phyloP scores from a whole-genome alignment of 495 filamentous ascomycete species.

The Trichoderma virens region DNA sequence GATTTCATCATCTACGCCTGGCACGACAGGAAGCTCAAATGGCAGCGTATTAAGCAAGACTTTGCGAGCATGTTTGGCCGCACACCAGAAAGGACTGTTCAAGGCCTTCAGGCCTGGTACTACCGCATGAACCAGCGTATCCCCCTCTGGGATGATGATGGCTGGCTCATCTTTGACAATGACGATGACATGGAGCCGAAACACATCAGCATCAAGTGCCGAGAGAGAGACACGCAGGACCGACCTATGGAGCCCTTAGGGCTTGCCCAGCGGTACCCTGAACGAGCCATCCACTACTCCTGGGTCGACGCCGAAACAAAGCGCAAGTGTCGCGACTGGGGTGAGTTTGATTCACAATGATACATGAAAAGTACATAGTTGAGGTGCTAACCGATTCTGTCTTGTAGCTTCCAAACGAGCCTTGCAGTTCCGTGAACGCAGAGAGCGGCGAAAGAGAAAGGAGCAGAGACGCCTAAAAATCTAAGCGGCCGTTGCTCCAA shows the following conservation, averaged over 20 bases:
- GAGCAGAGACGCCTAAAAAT: constrained; percentile 9
- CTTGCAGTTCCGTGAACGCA: constrained; percentile 3
- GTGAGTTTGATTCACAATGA: constrained; percentile 24
- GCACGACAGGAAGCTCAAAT: constrained; percentile 11
- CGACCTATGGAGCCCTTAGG: constrained; percentile 11
- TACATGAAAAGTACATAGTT: not conserved
- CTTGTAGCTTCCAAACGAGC: not conserved
- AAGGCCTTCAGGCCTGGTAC: constrained; percentile 16
- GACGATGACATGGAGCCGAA: constrained; percentile 8
- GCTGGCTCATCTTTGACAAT: constrained; percentile 13
- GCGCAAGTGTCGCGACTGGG: constrained; percentile 19
- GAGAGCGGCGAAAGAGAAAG: constrained; percentile 3
- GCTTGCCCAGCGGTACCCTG: constrained; percentile 30
- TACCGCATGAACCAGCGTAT: constrained; percentile 14
- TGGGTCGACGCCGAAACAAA: constrained; percentile 28
- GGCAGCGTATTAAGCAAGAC: constrained; percentile 11
- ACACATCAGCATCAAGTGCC: constrained; percentile 12
- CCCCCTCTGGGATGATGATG: constrained; percentile 12
- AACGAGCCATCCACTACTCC: constrained; percentile 30
- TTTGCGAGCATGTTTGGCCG: not conserved
- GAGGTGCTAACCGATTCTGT: not conserved
- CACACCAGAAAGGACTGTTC: constrained; percentile 8
- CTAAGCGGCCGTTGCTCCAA: not conserved
- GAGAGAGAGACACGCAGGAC: constrained; percentile 7
- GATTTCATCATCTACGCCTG: constrained; percentile 26